phyloP scores from a whole-genome alignment of 306 rosid genomes.

The Arachis stenosperma region DNA sequence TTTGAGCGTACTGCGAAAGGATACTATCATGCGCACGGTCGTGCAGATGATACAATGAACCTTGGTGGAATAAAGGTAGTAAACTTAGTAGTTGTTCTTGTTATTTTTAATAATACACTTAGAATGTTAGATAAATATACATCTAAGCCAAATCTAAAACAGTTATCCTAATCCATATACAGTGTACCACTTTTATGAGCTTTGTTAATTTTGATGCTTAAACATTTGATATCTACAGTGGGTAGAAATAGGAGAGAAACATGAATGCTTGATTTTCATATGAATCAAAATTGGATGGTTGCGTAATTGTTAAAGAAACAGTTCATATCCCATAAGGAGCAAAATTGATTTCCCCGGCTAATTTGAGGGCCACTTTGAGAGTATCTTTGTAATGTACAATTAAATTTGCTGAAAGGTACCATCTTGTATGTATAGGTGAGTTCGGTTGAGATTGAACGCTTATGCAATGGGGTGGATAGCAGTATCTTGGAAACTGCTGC shows the following conservation, averaged over 20 bases:
- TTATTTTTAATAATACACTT: conserved; percentile 17
- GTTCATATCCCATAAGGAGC: too few relatives aligned
- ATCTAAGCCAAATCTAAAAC: background rate
- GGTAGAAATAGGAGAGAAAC: background rate
- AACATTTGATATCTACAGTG: conserved; percentile 7
- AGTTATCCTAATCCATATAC: background rate
- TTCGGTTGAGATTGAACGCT: conserved; percentile 92
- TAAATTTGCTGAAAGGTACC: background rate
- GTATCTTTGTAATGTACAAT: too few relatives aligned
- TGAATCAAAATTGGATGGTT: background rate
- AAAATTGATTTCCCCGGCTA: too few relatives aligned
- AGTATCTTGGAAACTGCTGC: conserved; percentile 90
- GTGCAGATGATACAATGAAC: conserved; percentile 98
- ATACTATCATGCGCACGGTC: conserved; percentile 94
- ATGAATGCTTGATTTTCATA: background rate
- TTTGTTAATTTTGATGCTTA: background rate
- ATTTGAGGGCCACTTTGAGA: too few relatives aligned
- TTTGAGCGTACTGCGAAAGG: conserved; percentile 81
- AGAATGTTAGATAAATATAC: conserved; percentile 7
- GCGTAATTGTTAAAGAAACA: too few relatives aligned
- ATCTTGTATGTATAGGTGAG: conserved; percentile 66
- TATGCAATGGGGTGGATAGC: conserved; percentile 73
- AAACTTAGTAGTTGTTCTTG: background rate
- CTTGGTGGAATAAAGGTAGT: conserved; percentile 97
- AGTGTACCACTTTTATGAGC: background rate